A percentile compares a stretch with the other conserved stretches of the same genome.
These are phyloP conservation scores for Oryza glumipatula DNA, from an alignment of 176 grass and related monocot species.

Conservation along the genomic window DNA sequence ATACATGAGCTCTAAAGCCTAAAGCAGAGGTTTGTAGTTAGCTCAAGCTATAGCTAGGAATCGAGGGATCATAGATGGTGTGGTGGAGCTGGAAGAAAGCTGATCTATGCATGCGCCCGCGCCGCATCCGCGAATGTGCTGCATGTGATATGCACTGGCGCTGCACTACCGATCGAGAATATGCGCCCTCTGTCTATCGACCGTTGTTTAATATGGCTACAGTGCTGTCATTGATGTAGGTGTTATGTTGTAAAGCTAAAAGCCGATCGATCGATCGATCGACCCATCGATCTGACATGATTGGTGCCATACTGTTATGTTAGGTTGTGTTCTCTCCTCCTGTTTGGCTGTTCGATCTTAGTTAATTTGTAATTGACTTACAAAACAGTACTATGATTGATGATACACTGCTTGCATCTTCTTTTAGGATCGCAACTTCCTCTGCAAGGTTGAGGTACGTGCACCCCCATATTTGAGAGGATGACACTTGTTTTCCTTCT, in stretches of 20 bases:
- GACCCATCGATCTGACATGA: not conserved
- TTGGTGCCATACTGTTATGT: not conserved
- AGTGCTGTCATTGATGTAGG: not conserved
- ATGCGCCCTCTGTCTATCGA: not conserved
- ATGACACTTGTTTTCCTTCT: not conserved
- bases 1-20: conserved; percentile 9
- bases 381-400: not conserved
- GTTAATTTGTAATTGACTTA: not conserved
- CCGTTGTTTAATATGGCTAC: conserved; percentile 4
- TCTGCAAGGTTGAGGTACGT: not conserved
- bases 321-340: too few species aligned
- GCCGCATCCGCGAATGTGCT: conserved; percentile 15
- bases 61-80: not conserved
- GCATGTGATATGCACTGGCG: conserved; percentile 49
- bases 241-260: not conserved
- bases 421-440: not conserved
- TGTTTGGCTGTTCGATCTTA: not conserved
- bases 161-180: conserved; percentile 14
- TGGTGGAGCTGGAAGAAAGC: not conserved
- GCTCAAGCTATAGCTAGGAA: not conserved
- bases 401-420: not conserved
- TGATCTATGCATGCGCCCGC: not conserved
- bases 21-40: conserved; percentile 6
- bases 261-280: not conserved
- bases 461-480: not conserved